Conservation (phyloP, 2,329 filamentous ascomycete genomes). For the Trematosphaeria pertusa region DNA sequence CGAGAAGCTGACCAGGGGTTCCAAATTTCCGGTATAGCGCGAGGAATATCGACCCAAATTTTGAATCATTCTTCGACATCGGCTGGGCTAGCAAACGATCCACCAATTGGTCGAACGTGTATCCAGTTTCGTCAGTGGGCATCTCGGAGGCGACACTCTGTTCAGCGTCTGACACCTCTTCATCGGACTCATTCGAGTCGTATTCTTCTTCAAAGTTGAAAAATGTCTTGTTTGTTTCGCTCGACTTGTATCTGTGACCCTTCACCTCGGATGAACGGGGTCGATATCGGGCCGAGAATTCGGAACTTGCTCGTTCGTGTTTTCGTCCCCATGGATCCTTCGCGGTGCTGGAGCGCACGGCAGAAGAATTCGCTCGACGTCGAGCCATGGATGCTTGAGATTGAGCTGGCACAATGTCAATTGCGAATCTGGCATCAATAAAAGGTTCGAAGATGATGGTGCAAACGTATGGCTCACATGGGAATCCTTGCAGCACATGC, state of each 20-base stretch:
- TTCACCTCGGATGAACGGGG: constrained; percentile 37
- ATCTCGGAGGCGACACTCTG: constrained; percentile 43
- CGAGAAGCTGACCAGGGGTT: constrained; percentile 77
- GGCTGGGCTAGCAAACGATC: constrained; percentile 84
- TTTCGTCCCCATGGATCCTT: constrained; percentile 46
- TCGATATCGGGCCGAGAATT: constrained; percentile 49
- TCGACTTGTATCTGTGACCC: constrained; percentile 45
- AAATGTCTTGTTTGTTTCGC: constrained; percentile 62
- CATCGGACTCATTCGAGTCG: constrained; percentile 69
- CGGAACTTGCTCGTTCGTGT: constrained; percentile 57
- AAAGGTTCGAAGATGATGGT: no score
- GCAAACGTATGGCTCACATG: no score
- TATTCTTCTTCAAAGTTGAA: constrained; percentile 76
- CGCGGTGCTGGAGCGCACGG: constrained; percentile 50
- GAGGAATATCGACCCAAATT: constrained; percentile 87
- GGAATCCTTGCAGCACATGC: no score
- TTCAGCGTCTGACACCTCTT: constrained; percentile 69
- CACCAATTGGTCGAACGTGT: constrained; percentile 65
- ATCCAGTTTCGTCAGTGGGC: constrained; percentile 65
- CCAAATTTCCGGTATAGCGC: constrained; percentile 95
- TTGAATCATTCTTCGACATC: constrained; percentile 84
- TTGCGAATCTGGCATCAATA: constrained; percentile 5
- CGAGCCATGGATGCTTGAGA: constrained; percentile 48
- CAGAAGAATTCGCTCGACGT: constrained; percentile 54
- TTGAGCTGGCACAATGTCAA: constrained; percentile 32